These are phyloP conservation scores for Vitis hybrid DNA, from an alignment of 177 flowering plant genomes.

Conservation along the genomic window DNA sequence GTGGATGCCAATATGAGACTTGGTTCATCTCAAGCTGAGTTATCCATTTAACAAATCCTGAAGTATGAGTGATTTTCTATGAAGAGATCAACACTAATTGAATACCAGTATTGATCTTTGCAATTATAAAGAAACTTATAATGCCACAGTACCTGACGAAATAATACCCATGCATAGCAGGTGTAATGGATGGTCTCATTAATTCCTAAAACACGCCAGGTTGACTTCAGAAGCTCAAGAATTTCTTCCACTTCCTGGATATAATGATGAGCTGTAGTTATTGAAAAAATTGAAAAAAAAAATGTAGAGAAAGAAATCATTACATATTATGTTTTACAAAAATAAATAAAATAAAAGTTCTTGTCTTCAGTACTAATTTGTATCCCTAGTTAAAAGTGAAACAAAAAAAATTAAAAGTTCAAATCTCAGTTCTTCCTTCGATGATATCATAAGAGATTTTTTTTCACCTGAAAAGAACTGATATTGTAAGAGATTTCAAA, in stretches of 20 bases:
- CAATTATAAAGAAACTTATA: background rate
- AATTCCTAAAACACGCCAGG: constrained; percentile 95
- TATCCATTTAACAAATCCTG: background rate
- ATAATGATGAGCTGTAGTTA: constrained; percentile 10
- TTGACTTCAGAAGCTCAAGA: constrained; percentile 92
- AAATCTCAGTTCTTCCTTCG: background rate
- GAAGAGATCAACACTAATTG: background rate
- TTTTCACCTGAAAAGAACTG: background rate
- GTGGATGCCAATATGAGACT: background rate
- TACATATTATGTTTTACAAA: background rate
- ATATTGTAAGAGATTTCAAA: background rate
- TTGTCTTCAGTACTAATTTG: background rate
- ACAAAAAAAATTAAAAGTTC: background rate
- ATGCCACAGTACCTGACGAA: constrained; percentile 76
- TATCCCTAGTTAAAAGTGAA: background rate
- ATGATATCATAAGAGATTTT: background rate
- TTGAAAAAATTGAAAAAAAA: background rate
- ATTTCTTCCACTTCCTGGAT: constrained; percentile 91
- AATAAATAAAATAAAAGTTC: background rate
- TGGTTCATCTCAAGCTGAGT: background rate
- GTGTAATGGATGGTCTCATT: constrained; percentile 95
- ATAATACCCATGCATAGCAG: constrained; percentile 97
- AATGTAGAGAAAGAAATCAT: background rate
- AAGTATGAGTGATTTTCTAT: background rate
- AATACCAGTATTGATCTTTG: background rate